Evolutionary conservation across 164 flowering plant genomes (phyloP).

Genomic region (Warburgia ugandensis): DNA sequence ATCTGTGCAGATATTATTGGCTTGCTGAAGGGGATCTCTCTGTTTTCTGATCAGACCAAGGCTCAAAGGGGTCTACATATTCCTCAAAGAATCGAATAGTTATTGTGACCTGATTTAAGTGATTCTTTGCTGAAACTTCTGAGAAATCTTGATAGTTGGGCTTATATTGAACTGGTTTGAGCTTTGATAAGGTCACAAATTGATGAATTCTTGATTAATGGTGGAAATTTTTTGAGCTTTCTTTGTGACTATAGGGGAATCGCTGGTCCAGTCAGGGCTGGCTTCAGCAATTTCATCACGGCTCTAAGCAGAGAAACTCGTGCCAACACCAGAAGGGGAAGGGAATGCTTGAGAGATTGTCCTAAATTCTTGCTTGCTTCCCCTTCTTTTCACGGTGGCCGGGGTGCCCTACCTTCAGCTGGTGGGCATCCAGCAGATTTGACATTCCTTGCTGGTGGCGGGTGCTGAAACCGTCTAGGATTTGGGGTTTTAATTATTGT

Average conservation of each 20-base stretch:
- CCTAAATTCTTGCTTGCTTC: constrained; percentile 35
- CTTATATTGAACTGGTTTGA: too few relatives aligned
- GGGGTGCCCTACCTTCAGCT: constrained; percentile 45
- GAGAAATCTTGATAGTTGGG: too few relatives aligned
- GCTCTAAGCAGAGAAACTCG: constrained; percentile 23
- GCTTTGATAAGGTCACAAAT: too few relatives aligned
- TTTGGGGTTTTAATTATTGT: neutral
- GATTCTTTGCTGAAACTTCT: too few relatives aligned
- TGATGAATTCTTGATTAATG: too few relatives aligned
- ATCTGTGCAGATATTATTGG: too few relatives aligned
- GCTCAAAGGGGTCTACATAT: too few relatives aligned
- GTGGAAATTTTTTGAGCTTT: too few relatives aligned
- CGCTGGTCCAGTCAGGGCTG: constrained; percentile 37
- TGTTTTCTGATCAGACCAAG: too few relatives aligned
- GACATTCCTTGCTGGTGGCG: constrained; percentile 41
- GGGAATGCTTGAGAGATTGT: constrained; percentile 18
- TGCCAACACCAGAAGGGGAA: constrained; percentile 19
- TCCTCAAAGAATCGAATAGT: too few relatives aligned
- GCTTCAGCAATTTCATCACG: constrained; percentile 25
- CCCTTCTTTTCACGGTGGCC: constrained; percentile 37
- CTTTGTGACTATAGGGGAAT: neutral
- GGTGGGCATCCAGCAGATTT: constrained; percentile 40
- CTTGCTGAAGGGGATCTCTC: too few relatives aligned
- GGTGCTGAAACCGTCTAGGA: constrained; percentile 5
- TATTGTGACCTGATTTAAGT: too few relatives aligned